Base-by-base conservation (phyloP, 345 rosid genomes). In the Sonneratia caseolaris region DNA sequence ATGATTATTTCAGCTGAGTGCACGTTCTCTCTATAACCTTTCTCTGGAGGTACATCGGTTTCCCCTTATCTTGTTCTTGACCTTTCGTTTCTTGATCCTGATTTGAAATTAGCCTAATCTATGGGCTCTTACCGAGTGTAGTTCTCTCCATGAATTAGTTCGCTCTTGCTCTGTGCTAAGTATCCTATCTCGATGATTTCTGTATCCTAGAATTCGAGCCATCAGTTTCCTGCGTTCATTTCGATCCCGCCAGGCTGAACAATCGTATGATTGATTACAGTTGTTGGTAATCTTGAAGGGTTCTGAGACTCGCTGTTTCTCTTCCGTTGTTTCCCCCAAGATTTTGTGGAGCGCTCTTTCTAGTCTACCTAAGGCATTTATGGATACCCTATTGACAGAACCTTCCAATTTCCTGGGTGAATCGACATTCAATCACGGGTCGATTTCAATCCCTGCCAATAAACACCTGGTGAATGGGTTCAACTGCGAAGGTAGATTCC, bases 351-450 rank as follows among this genome's bases (percentile, higher is more conserved):
- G 24, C 55, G 6, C 5, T 45, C 18, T 42, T 16, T 68, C 70
- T 3, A 12, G 56, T 42, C 32, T 43, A 48, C 55, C 27, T 68
- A 37, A 15, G 70, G 70, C 12, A 37, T 71, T 76, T 45, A 82
- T 82, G 85, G 78, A 82, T 56, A 9, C 79, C 64, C 48, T 75
- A 72, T 11, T 57, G 36, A 75, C 66, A 35, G 81, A 74, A 40
- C 59, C 32, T 66, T 57, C 77, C 32, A 47, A 27, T 59, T 75
- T 81, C 71, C 55, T 74, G 70, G 64, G 62, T 13, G 53, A 71
- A 47, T 61, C 75, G 64, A 68, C 73, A n/a, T 79, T 75, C 51
- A 66, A 71, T 40, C 75, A 5, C 15, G 53, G 64, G 37, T 76
- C 82, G 35, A 67, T 65, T 15, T 73, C 75, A 43, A 68, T 72